These are phyloP conservation scores for Microstroma glucosiphilum DNA, from an alignment of 1,284 basidiomycete species.

Conservation along the genomic window DNA sequence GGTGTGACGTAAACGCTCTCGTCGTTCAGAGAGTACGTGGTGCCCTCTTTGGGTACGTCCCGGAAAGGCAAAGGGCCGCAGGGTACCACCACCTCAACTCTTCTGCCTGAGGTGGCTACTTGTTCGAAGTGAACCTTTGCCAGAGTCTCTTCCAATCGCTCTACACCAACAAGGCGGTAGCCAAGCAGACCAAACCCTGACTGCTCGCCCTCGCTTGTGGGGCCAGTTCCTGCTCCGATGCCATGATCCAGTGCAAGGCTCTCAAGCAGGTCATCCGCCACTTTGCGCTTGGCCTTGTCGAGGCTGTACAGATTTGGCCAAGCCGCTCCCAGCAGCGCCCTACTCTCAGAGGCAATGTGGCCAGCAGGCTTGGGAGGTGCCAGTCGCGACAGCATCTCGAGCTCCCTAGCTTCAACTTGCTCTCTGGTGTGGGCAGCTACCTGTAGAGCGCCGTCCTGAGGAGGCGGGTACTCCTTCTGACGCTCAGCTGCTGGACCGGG, in stretches of 20 bases:
- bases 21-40: conserved; percentile 16
- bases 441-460: conserved; percentile 17
- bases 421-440: conserved; percentile 13
- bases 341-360: conserved; percentile 28
- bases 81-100: conserved; percentile 25
- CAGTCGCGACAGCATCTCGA: conserved; percentile 7
- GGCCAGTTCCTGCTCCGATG: conserved; percentile 27
- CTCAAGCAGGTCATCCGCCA: conserved; percentile 36
- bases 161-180: conserved; percentile 26
- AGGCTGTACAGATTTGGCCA: conserved; percentile 42
- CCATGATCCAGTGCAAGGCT: conserved; percentile 34
- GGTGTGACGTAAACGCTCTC: conserved; percentile 40
- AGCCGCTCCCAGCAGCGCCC: conserved; percentile 36
- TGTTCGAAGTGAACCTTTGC: conserved; percentile 39
- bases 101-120: conserved; percentile 13
- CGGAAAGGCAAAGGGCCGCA: conserved; percentile 37
- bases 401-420: conserved; percentile 11
- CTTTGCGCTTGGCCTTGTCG: conserved; percentile 27
- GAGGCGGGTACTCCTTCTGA: neutral
- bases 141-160: conserved; percentile 19
- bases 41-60: conserved; percentile 28
- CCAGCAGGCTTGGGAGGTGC: conserved; percentile 5
- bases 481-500: conserved; percentile 7
- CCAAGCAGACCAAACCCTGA: conserved; percentile 40
- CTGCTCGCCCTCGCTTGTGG: conserved; percentile 12